phyloP scores from a whole-genome alignment of 202 grass and related monocot species.

The Schoenoplectus tabernaemontani region DNA sequence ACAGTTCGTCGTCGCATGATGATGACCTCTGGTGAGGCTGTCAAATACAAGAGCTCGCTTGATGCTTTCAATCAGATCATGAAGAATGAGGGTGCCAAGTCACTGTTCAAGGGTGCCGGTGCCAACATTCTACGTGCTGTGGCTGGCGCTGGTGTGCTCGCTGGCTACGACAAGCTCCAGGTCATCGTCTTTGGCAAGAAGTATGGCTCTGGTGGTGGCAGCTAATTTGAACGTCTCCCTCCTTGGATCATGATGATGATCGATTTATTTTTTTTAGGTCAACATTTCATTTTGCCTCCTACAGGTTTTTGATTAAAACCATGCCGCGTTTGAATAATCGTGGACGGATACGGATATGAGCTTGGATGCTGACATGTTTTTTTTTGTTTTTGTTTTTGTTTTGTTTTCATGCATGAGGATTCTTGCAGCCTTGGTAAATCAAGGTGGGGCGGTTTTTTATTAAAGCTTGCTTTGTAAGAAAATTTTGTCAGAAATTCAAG shows the following conservation, averaged over 20 bases:
- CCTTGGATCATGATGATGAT: constrained; percentile 11
- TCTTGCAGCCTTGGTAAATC: constrained; percentile 7
- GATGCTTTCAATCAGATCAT: constrained; percentile 58
- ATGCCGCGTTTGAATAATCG: constrained; percentile 19
- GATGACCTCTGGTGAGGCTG: constrained; percentile 63
- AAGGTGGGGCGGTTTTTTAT: constrained; percentile 13
- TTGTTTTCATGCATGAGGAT: constrained; percentile 4
- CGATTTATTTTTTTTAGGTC: constrained; percentile 14
- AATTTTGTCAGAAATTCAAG: constrained; percentile 1
- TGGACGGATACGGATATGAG: constrained; percentile 8
- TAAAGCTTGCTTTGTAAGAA: background rate
- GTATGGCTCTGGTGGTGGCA: constrained; percentile 41
- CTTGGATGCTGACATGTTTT: constrained; percentile 8
- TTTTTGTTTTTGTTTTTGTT: background rate
- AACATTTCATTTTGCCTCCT: background rate
- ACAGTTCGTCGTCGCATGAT: constrained; percentile 59
- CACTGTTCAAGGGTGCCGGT: constrained; percentile 59
- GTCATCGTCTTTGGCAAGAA: constrained; percentile 49
- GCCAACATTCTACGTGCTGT: constrained; percentile 57
- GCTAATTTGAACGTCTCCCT: constrained; percentile 17
- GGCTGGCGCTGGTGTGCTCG: constrained; percentile 55
- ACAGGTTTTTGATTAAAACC: background rate
- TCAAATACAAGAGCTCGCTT: constrained; percentile 47
- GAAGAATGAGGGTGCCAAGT: constrained; percentile 44
- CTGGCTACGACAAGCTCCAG: constrained; percentile 59